Base-by-base conservation (phyloP, 768 basidiomycete species). In the Kwoniella dejecticola region DNA sequence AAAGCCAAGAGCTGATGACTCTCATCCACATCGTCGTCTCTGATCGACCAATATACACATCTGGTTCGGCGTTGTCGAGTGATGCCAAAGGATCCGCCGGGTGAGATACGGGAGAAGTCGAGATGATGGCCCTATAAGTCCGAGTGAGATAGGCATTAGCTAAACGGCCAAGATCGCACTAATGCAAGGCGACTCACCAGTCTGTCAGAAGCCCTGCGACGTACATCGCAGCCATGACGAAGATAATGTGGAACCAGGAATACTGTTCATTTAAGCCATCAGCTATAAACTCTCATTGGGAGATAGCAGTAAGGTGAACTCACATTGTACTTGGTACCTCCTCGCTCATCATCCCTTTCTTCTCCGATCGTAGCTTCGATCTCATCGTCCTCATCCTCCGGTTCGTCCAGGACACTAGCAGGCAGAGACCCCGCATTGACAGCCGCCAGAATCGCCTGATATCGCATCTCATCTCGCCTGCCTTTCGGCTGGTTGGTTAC, bases 21-120 rank as follows among this genome's bases (percentile, higher is more conserved):
- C 96, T 83, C 91, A 97, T 97, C 96, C 96, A 99, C 95, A 99
- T 98, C 2, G 96, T 93, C 8, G 89, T 88, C 76, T 93, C 90
- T 4, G 91, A 94, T 36, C 93, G 87, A 17, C 96, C 96, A 48
- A 98, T 98, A 78, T 91, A 90, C 38, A 97, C 81, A 49, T 81
- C 80, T 11, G 73, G 75, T n/a, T 78, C 79, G 15, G 64, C 71
- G 7, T 61, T 50, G 6, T 60, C 62, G 17, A 68, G 64, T 1
- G 52, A 50, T n/a, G 17, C 23, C 0, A 40, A 45, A 1, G 68
- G 61, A 19, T 70, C 67, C 41, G 65, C 65, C 4, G 76, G 69
- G 29, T 72, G 66, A n/a, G 71, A 68, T 12, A 76, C 67, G 8
- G 72, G 72, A 0, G 74, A 67, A 15, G 74, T 77, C 6, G 74